Percentiles rank a stretch among this genome's conserved stretches.
phyloP scores from a whole-genome alignment of 495 filamentous ascomycete genomes.

The Lophiotrema nucula region DNA sequence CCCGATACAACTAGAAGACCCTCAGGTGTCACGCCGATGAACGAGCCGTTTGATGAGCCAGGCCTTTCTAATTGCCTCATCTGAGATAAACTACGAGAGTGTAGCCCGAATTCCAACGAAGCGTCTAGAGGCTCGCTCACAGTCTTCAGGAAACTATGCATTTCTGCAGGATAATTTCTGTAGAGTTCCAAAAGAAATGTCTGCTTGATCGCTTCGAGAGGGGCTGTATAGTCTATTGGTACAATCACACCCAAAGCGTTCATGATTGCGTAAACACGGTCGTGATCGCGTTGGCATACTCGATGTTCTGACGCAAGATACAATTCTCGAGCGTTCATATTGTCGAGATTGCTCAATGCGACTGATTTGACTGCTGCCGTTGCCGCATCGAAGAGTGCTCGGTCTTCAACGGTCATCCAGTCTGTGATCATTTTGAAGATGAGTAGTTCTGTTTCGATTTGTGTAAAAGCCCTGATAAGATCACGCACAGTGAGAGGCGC shows the following conservation, averaged over 20 bases:
- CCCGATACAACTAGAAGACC: background rate
- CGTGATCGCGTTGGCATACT: background rate
- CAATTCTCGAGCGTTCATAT: background rate
- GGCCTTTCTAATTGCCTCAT: background rate
- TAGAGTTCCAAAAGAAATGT: background rate
- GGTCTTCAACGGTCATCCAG: background rate
- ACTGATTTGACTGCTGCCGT: background rate
- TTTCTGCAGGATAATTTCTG: background rate
- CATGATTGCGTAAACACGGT: background rate
- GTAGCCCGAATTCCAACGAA: background rate
- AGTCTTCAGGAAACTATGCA: background rate
- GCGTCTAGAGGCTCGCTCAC: background rate
- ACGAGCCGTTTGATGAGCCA: background rate
- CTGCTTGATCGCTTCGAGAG: background rate
- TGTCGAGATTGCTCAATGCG: background rate
- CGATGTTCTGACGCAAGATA: background rate
- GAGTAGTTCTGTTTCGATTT: background rate
- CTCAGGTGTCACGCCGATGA: background rate
- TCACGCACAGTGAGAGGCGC: background rate
- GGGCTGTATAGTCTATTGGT: background rate
- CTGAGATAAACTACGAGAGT: background rate
- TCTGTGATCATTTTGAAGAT: background rate
- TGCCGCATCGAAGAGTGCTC: background rate
- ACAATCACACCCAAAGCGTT: background rate
- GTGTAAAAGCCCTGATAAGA: background rate